Conservation (phyloP, 2,329 filamentous ascomycete species). For the Apiospora pterosperma region DNA sequence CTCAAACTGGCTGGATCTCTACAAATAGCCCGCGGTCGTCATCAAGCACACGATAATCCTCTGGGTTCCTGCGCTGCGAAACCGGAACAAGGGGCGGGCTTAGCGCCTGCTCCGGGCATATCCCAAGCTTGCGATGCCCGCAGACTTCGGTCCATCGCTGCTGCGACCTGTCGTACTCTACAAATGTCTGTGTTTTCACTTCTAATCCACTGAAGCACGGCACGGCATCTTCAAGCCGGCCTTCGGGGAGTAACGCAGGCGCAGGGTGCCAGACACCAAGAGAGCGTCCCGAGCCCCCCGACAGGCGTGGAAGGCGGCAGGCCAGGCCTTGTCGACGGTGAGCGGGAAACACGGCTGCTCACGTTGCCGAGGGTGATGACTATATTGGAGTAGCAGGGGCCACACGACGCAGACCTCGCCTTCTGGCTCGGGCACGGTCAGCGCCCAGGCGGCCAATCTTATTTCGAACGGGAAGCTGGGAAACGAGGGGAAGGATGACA, state of each 20-base stretch:
- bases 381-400: not conserved
- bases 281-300: not conserved
- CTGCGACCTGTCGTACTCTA: not conserved
- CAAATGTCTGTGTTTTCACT: not conserved
- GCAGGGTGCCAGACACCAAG: not conserved
- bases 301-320: not conserved
- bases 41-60: not conserved
- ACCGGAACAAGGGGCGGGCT: not conserved
- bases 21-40: not conserved
- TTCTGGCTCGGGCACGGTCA: not conserved
- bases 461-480: not conserved
- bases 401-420: not conserved
- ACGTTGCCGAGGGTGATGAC: not conserved
- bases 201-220: not conserved
- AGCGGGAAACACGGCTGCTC: not conserved
- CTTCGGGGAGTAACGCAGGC: not conserved
- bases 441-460: not conserved
- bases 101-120: too few species aligned
- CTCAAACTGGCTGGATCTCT: too few species aligned
- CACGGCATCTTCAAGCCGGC: not conserved
- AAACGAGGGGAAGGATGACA: not conserved
- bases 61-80: not conserved
- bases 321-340: not conserved
- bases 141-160: not conserved
- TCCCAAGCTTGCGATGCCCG: not conserved